A percentile compares a stretch with the other conserved stretches of the same genome.
Conservation (phyloP, 495 filamentous ascomycete genomes). For the Trichoderma asperelloides region DNA sequence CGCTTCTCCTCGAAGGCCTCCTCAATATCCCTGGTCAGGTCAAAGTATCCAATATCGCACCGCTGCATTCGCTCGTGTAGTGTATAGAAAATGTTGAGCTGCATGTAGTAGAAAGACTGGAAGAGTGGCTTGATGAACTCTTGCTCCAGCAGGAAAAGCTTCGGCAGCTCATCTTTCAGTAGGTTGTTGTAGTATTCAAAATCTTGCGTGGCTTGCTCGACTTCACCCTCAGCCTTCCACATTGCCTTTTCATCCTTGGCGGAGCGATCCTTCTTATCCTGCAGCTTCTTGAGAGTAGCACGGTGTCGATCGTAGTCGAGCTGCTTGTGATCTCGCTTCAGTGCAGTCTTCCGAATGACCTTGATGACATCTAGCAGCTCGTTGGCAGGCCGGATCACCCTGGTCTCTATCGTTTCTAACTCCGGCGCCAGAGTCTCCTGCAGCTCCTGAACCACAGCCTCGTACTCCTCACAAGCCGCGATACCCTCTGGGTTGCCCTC, state of each 20-base stretch:
- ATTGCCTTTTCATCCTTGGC: conserved; percentile 95
- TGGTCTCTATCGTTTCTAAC: conserved; percentile 92
- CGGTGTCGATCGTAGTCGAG: conserved; percentile 89
- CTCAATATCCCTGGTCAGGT: conserved; percentile 80
- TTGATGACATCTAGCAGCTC: conserved; percentile 94
- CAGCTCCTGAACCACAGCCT: conserved; percentile 80
- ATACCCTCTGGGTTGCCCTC: conserved; percentile 95
- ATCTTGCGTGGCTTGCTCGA: conserved; percentile 87
- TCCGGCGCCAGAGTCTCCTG: conserved; percentile 83
- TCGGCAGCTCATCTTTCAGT: conserved; percentile 89
- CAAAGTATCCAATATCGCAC: conserved; percentile 95
- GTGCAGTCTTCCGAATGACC: conserved; percentile 76
- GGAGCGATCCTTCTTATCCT: conserved; percentile 95
- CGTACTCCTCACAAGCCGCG: conserved; percentile 91
- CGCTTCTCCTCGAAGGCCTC: conserved; percentile 83
- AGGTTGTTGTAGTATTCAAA: conserved; percentile 96
- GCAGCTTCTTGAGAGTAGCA: conserved; percentile 76
- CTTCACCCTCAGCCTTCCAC: conserved; percentile 89
- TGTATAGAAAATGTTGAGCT: conserved; percentile 98
- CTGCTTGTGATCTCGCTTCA: conserved; percentile 95
- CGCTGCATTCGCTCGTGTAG: conserved; percentile 95
- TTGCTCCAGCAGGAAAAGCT: conserved; percentile 83
- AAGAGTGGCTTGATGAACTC: conserved; percentile 97
- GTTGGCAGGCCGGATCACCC: conserved; percentile 88
- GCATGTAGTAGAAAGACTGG: conserved; percentile 99